phyloP scores from a whole-genome alignment of 2,329 filamentous ascomycete genomes.

The Phialemonium atrogriseum region DNA sequence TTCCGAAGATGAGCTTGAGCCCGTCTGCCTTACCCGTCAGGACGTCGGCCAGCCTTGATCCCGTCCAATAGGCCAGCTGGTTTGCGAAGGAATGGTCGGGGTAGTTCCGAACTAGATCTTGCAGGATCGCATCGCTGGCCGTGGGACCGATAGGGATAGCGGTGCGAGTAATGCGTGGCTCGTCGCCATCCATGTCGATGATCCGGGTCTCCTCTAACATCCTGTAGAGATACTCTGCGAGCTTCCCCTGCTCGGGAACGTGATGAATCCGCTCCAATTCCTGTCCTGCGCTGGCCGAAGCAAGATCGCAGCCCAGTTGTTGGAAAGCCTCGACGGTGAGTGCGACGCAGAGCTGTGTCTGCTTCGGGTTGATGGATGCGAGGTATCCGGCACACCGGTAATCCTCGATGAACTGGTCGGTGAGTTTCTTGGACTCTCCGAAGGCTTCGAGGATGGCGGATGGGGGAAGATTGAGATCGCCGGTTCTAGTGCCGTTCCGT shows the following conservation, averaged over 20 bases:
- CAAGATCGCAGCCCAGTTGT: slow-evolving; percentile 18
- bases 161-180: slow-evolving; percentile 20
- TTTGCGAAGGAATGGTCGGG: slow-evolving; percentile 7
- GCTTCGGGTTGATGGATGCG: slow-evolving; percentile 16
- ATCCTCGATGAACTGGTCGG: slow-evolving; percentile 19
- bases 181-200: slow-evolving; percentile 16
- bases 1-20: slow-evolving; percentile 29
- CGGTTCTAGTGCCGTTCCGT: neutral
- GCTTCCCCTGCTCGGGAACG: slow-evolving; percentile 16
- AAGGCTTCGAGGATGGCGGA: slow-evolving; percentile 18
- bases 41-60: slow-evolving; percentile 18
- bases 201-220: slow-evolving; percentile 23
- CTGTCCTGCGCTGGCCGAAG: slow-evolving; percentile 15
- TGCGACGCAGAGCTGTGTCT: slow-evolving; percentile 16
- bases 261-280: slow-evolving; percentile 16
- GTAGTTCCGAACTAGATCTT: slow-evolving; percentile 10
- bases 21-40: slow-evolving; percentile 25
- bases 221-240: slow-evolving; percentile 23
- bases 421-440: slow-evolving; percentile 16
- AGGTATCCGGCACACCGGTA: slow-evolving; percentile 16
- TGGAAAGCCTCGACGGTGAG: slow-evolving; percentile 26
- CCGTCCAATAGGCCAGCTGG: slow-evolving; percentile 17
- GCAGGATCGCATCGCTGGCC: slow-evolving; percentile 15
- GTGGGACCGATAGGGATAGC: slow-evolving; percentile 12
- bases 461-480: neutral